Evolutionary conservation across 78 protist species (phyloP).

Genomic region (Trichosphaerium sp.): DNA sequence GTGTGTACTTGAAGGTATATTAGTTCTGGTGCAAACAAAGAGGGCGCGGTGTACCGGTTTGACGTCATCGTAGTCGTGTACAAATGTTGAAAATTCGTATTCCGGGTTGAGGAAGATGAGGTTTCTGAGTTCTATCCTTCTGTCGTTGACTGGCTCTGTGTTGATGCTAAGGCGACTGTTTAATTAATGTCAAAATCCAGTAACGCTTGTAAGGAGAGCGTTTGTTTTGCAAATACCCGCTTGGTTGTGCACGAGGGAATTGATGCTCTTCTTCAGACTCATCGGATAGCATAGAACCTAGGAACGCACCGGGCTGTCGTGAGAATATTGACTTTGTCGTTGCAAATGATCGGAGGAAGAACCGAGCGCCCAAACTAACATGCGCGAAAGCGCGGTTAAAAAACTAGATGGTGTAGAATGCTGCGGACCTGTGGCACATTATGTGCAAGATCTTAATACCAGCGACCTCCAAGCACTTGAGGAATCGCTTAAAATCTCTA

Average conservation of each 20-base stretch:
- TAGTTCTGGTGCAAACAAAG: neutral
- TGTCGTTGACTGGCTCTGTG: neutral
- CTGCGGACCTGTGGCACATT: conserved; percentile 39
- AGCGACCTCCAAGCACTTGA: conserved; percentile 18
- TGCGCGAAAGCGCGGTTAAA: too few relatives aligned
- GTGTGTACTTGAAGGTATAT: conserved; percentile 10
- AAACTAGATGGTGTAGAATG: too few relatives aligned
- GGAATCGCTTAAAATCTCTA: conserved; percentile 24
- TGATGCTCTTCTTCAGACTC: too few relatives aligned
- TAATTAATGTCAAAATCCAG: too few relatives aligned
- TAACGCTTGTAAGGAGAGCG: too few relatives aligned
- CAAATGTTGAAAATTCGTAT: conserved; percentile 15
- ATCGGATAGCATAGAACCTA: too few relatives aligned
- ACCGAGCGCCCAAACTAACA: conserved; percentile 40
- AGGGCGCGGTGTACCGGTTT: neutral
- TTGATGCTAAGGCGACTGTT: too few relatives aligned
- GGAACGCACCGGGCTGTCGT: neutral
- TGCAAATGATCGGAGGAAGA: conserved; percentile 19
- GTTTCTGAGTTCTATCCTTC: conserved; percentile 18
- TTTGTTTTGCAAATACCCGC: too few relatives aligned
- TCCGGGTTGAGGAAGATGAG: conserved; percentile 51
- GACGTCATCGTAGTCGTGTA: conserved; percentile 28
- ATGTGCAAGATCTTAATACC: conserved; percentile 32
- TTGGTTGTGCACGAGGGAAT: too few relatives aligned
- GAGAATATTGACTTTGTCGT: conserved; percentile 16